Percentiles rank a stretch among this genome's conserved stretches.
Evolutionary conservation across 2,329 filamentous ascomycete genomes (phyloP).

Genomic region (Nigrograna mackinnonii): DNA sequence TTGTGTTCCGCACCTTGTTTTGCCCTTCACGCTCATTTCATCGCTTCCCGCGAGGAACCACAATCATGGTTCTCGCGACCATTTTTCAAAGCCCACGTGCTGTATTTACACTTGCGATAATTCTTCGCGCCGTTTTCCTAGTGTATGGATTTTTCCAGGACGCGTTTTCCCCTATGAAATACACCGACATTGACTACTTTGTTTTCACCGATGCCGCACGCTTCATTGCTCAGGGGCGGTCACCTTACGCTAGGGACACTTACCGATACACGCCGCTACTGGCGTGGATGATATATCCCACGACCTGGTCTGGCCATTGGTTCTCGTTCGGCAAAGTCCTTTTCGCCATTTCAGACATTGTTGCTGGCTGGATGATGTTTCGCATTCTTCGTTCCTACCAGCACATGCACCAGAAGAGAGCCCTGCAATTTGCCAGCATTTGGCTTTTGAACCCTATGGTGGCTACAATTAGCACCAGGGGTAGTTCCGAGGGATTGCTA

Average conservation of each 20-base stretch:
- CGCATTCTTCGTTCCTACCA: slow-evolving; percentile 52
- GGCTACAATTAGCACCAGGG: slow-evolving; percentile 91
- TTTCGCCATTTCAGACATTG: slow-evolving; percentile 81
- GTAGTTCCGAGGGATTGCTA: slow-evolving; percentile 88
- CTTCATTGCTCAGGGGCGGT: slow-evolving; percentile 67
- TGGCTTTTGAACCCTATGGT: slow-evolving; percentile 99
- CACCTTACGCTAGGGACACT: slow-evolving; percentile 87
- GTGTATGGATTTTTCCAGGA: slow-evolving; percentile 94
- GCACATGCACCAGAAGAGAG: slow-evolving; percentile 45
- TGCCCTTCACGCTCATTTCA: slow-evolving; percentile 3
- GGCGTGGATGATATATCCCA: slow-evolving; percentile 88
- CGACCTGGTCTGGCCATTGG: slow-evolving; percentile 64
- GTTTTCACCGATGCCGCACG: slow-evolving; percentile 96
- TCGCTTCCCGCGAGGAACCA: slow-evolving; percentile 1
- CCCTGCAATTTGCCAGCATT: slow-evolving; percentile 78
- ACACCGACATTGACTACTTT: slow-evolving; percentile 98
- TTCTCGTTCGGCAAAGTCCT: slow-evolving; percentile 87
- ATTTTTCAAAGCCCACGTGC: slow-evolving; percentile 37
- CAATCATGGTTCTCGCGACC: slow-evolving; percentile 28
- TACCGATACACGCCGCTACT: slow-evolving; percentile 96
- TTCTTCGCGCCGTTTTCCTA: slow-evolving; percentile 74
- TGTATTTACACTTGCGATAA: slow-evolving; percentile 51
- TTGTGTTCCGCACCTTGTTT: too few species aligned
- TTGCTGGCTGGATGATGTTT: slow-evolving; percentile 80
- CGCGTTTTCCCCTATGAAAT: slow-evolving; percentile 87